These are phyloP conservation scores for Ascochyta koolunga DNA, from an alignment of 2,329 filamentous ascomycete genomes.

Conservation along the genomic window DNA sequence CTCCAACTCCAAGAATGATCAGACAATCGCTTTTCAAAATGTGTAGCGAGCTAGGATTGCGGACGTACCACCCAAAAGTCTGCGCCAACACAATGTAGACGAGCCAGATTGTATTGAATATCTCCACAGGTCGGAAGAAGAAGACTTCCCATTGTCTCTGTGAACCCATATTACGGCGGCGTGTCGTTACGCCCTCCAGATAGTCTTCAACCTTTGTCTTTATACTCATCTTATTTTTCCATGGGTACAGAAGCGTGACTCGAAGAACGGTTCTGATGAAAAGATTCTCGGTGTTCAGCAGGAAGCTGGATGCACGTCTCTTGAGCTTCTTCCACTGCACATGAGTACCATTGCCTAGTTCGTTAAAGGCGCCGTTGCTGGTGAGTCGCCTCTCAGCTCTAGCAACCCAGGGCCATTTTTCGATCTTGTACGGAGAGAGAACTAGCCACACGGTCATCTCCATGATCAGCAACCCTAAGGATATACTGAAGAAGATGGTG, in stretches of 20 bases:
- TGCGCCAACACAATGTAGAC: conserved; percentile 44
- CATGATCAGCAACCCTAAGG: conserved; percentile 43
- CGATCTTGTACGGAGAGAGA: conserved; percentile 26
- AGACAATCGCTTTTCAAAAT: neutral
- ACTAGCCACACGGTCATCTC: conserved; percentile 49
- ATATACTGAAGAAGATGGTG: conserved; percentile 48
- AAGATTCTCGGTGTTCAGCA: conserved; percentile 10
- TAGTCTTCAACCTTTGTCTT: conserved; percentile 2
- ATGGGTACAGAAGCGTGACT: conserved; percentile 9
- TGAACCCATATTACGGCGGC: conserved; percentile 18
- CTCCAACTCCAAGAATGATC: neutral
- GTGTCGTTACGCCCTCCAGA: conserved; percentile 10
- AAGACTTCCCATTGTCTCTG: conserved; percentile 34
- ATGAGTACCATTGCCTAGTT: conserved; percentile 15
- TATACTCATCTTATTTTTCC: conserved; percentile 3
- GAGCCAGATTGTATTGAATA: conserved; percentile 48
- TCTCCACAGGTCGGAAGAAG: conserved; percentile 42
- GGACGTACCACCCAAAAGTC: conserved; percentile 44
- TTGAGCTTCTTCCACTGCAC: conserved; percentile 18
- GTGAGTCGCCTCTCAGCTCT: conserved; percentile 21
- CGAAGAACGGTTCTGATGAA: conserved; percentile 13
- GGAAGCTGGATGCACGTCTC: conserved; percentile 4
- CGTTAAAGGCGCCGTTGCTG: conserved; percentile 16
- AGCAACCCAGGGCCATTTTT: conserved; percentile 17
- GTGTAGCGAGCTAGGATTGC: neutral